Conservation (phyloP, 768 basidiomycete species). For the Russula abietina region DNA sequence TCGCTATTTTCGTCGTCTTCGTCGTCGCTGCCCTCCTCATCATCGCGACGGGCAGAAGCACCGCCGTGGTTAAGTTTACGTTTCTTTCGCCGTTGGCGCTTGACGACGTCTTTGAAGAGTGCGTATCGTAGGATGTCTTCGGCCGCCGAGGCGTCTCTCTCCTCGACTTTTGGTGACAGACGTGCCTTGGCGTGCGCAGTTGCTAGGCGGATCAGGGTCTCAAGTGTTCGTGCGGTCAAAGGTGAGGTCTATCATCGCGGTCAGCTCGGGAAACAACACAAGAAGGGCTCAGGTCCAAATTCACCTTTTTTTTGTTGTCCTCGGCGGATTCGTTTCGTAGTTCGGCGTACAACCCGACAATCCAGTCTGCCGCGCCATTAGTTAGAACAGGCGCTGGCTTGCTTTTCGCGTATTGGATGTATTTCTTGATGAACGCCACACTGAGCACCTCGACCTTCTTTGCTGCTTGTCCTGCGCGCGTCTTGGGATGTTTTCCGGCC, state of each 20-base stretch:
- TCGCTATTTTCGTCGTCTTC: constrained; percentile 42
- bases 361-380: constrained; percentile 90
- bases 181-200: constrained; percentile 98
- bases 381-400: constrained; percentile 79
- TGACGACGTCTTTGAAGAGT: constrained; percentile 94
- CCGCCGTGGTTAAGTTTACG: constrained; percentile 75
- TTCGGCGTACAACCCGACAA: constrained; percentile 86
- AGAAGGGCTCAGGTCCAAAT: not conserved
- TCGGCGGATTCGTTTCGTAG: constrained; percentile 91
- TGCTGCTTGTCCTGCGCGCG: constrained; percentile 43
- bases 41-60: constrained; percentile 33
- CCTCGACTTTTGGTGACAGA: constrained; percentile 77
- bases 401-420: constrained; percentile 95
- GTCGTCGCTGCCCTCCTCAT: constrained; percentile 46
- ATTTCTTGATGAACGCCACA: constrained; percentile 95
- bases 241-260: constrained; percentile 71
- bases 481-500: constrained; percentile 38
- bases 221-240: constrained; percentile 94
- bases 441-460: constrained; percentile 83
- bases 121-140: constrained; percentile 96
- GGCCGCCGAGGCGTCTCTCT: constrained; percentile 80
- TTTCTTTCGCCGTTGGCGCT: constrained; percentile 74
- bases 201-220: constrained; percentile 95
- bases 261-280: constrained; percentile 4
- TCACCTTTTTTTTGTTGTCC: constrained; percentile 80